A percentile compares a stretch with the other conserved stretches of the same genome.
Conservation (phyloP, 1,284 basidiomycete species). For the Athelia sp. region DNA sequence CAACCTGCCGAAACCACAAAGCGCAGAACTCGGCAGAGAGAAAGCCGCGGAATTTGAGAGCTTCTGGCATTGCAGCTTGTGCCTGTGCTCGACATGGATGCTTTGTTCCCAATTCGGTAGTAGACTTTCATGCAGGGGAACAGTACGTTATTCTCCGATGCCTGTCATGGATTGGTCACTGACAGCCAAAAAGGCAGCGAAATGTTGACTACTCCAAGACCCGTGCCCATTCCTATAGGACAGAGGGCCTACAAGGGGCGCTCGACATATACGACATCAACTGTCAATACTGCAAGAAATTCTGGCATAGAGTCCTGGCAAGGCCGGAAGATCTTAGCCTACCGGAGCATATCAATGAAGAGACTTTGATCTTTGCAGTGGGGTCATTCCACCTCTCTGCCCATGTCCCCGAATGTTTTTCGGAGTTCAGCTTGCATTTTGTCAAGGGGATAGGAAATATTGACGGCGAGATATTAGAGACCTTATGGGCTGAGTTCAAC, state of each 20-base stretch:
- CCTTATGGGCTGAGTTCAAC: slow-evolving; percentile 11
- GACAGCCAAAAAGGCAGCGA: no score
- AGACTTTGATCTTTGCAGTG: slow-evolving; percentile 4
- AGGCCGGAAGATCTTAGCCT: background rate
- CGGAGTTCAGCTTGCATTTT: slow-evolving; percentile 9
- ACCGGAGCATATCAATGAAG: no score
- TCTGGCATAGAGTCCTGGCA: background rate
- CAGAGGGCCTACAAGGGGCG: background rate
- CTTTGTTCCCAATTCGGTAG: slow-evolving; percentile 13
- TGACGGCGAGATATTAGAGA: slow-evolving; percentile 13
- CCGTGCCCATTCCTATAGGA: background rate
- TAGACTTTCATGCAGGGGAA: slow-evolving; percentile 16
- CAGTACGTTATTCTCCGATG: slow-evolving; percentile 8
- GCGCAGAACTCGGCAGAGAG: slow-evolving; percentile 9
- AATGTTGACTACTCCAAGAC: slow-evolving; percentile 19
- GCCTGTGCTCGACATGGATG: slow-evolving; percentile 15
- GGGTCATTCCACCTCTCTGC: slow-evolving; percentile 10
- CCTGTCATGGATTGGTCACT: no score
- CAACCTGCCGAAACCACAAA: slow-evolving; percentile 8
- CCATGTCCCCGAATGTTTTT: slow-evolving; percentile 9
- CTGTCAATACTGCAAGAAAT: slow-evolving; percentile 4
- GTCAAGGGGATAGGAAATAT: slow-evolving; percentile 8
- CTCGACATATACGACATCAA: slow-evolving; percentile 9
- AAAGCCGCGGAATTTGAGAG: slow-evolving; percentile 4
- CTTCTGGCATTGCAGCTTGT: slow-evolving; percentile 11